A percentile compares a stretch with the other conserved stretches of the same genome.
These are phyloP conservation scores for Ogataea haglerorum DNA, from an alignment of 805 yeast species.

Conservation along the genomic window DNA sequence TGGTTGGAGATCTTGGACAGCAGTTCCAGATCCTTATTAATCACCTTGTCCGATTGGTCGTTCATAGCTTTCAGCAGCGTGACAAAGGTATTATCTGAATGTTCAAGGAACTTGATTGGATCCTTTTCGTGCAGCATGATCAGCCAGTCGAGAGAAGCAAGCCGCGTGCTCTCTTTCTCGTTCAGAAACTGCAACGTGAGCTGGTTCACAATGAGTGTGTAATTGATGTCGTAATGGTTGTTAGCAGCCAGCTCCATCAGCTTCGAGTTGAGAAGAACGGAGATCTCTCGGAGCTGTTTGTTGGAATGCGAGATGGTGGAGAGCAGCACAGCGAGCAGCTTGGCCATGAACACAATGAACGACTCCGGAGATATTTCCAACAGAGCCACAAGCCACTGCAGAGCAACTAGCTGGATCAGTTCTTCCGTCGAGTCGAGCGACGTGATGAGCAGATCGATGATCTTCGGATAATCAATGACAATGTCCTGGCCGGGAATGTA, in stretches of 20 bases:
- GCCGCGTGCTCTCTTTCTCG: slow-evolving; percentile 75
- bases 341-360: slow-evolving; percentile 70
- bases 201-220: slow-evolving; percentile 62
- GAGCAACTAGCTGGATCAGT: slow-evolving; percentile 73
- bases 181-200: slow-evolving; percentile 68
- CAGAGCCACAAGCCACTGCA: slow-evolving; percentile 78
- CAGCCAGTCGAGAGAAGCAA: slow-evolving; percentile 88
- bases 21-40: slow-evolving; percentile 66
- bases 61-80: slow-evolving; percentile 70
- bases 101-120: slow-evolving; percentile 52
- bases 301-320: slow-evolving; percentile 56
- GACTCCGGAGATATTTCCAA: slow-evolving; percentile 72
- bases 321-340: slow-evolving; percentile 65
- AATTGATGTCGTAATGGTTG: slow-evolving; percentile 36
- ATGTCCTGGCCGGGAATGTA: slow-evolving; percentile 80
- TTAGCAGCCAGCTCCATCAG: slow-evolving; percentile 48
- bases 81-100: slow-evolving; percentile 63
- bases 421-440: slow-evolving; percentile 71
- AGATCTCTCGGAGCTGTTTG: slow-evolving; percentile 48
- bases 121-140: slow-evolving; percentile 73
- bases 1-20: slow-evolving; percentile 70
- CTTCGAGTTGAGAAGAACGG: slow-evolving; percentile 53
- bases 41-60: slow-evolving; percentile 73
- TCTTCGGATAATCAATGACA: slow-evolving; percentile 71
- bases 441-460: slow-evolving; percentile 77